Evolutionary conservation across 2,329 filamentous ascomycete species (phyloP), one percentile per base, ranked within the genome.

Genomic region (Aspergillus awamori): DNA sequence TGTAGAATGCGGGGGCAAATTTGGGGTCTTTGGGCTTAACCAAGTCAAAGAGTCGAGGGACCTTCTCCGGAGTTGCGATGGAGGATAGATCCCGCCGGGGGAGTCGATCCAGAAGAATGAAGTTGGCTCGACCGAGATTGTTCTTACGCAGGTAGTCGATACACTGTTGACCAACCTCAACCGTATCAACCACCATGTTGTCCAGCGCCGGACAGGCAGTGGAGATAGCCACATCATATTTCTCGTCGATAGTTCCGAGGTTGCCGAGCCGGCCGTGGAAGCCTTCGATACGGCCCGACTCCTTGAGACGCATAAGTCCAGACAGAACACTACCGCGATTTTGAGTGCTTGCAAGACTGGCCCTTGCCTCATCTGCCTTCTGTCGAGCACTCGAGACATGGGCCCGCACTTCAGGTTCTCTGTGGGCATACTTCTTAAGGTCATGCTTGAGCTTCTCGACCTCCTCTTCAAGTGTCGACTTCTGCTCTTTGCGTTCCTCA

Each of bases 61-160:
- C 94, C 69, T 92, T 89, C 76, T 99, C 95, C 0, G 95, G 95
- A 0, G 95, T 99, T 61, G 91, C 84, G 57, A 98, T 93, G 0
- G 86, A 80, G 1, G 88, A 88, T 69, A 98, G 80, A 70, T 97
- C 91, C 56, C 92, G 87, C 33, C 85, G 83, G 24, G 92, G 87
- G 53, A 98, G 82, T 73, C 94, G 93, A 76, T 99, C 92, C 15
- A 99, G 84, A 67, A 95, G 91, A 70, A 99, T 98, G 76, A 99
- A 98, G 79, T 97, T 97, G 62, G 93, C 95, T 69, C 96, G 88
- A 11, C 95, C 95, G 3, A 99, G 87, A 68, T 97, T 97, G 70
- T 97, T 99, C 82, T 98, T 99, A 59, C 95, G 88, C 11, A 99
- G 84, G 72, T 99, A 95, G 73, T 98, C 95, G 65, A 99, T 98